Base-by-base conservation (phyloP, 495 filamentous ascomycete genomes). In the Lophiotrema nucula region DNA sequence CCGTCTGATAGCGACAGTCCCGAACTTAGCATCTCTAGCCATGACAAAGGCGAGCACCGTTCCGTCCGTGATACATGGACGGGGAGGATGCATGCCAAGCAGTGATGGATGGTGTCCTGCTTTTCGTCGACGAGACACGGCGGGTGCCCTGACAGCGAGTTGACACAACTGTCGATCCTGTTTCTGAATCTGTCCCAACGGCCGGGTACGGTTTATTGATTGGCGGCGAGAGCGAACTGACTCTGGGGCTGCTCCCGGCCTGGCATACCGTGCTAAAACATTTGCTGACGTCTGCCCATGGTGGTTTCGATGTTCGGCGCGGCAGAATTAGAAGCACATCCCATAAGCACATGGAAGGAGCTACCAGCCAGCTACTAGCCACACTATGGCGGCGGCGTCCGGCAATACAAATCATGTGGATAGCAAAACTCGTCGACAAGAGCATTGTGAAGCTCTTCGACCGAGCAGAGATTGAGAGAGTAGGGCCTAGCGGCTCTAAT, bases 401-500 rank as follows among this genome's bases (percentile, higher is more conserved):
- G 38, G 38, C 38, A 10, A 46, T 45, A 35, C 23, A 23, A 15
- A 19, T 12, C 39, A 6, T 43, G 10, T 43, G 10, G 39, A 19
- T 6, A 10, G 18, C 11, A 12, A 10, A 43, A 6, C 6, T 18
- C 6, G 6, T 6, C 10, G 27, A n/a, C 46, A n/a, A 48, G 24
- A n/a, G 33, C 18, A 46, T 10, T 27, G 18, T 28, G 6, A 5
- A 48, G 41, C 51, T 18, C 39, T 25, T 25, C 25, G 38, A 37
- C 42, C 35, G 42, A 49, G 44, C 47, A 48, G 23, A 31, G n/a
- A n/a, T n/a, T n/a, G 13, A 6, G 22, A 47, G 1, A 13, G 21
- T 41, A 51, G 16, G 18, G 42, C 44, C 58, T 62, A 62, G 58
- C 24, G 47, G 51, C n/a, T 56, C 51, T 52, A 56, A 62, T 62